Percentiles rank a stretch among this genome's conserved stretches.
phyloP scores from a whole-genome alignment of 2,329 filamentous ascomycete genomes.

The Penicillium sp. region DNA sequence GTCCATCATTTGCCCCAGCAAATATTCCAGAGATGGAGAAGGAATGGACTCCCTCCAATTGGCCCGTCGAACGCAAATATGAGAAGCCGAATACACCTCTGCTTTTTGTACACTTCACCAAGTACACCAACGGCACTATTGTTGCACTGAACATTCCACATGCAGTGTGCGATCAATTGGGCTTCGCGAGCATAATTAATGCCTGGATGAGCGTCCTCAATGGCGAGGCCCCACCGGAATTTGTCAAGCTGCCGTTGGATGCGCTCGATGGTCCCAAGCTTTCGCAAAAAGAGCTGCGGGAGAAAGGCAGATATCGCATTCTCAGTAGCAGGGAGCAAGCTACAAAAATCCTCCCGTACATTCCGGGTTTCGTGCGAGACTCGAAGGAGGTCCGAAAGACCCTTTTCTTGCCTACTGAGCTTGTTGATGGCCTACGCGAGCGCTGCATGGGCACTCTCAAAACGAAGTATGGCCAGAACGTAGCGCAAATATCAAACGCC shows the following conservation, averaged over 20 bases:
- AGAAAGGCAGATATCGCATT: neutral
- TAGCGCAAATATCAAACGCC: neutral
- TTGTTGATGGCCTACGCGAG: neutral
- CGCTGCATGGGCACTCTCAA: neutral
- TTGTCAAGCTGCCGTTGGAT: neutral
- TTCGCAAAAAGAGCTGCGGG: neutral
- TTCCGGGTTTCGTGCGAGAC: neutral
- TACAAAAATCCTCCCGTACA: neutral
- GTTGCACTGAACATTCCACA: constrained; percentile 1
- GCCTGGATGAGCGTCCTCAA: neutral
- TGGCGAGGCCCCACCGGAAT: neutral
- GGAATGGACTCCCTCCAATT: neutral
- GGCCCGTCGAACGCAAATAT: neutral
- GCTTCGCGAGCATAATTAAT: neutral
- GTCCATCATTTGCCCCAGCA: neutral
- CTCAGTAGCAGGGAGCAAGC: neutral
- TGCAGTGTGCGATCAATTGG: neutral
- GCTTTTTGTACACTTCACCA: neutral
- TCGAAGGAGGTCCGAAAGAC: neutral
- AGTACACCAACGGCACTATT: neutral
- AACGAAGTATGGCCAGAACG: neutral
- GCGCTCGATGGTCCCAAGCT: neutral
- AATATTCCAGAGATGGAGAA: constrained; percentile 3
- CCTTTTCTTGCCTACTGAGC: neutral
- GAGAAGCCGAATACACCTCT: neutral